phyloP scores from a whole-genome alignment of 2,329 filamentous ascomycete genomes.

The Fusarium clavum region DNA sequence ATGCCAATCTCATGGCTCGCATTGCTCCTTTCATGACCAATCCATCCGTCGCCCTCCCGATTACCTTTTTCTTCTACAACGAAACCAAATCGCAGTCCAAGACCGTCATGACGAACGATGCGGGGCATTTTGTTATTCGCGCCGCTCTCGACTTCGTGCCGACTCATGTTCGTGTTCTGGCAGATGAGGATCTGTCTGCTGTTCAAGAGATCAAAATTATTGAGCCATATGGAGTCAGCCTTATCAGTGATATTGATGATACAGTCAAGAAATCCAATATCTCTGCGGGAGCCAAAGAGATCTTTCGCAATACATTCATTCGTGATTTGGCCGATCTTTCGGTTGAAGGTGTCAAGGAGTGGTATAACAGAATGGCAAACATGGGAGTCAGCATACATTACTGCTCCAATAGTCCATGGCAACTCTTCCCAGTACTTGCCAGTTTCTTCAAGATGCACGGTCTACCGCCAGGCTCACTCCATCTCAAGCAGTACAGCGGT shows the following conservation, averaged over 20 bases:
- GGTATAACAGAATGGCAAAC: constrained; percentile 82
- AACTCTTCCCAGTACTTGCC: constrained; percentile 89
- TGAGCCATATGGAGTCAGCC: constrained; percentile 81
- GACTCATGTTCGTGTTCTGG: constrained; percentile 87
- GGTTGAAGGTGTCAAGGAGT: constrained; percentile 87
- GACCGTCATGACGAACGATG: constrained; percentile 86
- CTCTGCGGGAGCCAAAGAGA: constrained; percentile 85
- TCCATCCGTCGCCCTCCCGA: constrained; percentile 78
- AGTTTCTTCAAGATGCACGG: constrained; percentile 85
- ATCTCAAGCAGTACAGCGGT: constrained; percentile 94
- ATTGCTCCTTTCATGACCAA: constrained; percentile 91
- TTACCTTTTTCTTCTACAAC: constrained; percentile 97
- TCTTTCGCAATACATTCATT: constrained; percentile 96
- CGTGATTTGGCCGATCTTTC: constrained; percentile 84
- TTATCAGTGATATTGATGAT: constrained; percentile 98
- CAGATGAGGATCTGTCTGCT: constrained; percentile 84
- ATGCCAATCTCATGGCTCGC: constrained; percentile 87
- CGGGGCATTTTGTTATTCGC: constrained; percentile 86
- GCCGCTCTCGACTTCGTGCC: constrained; percentile 90
- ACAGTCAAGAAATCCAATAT: constrained; percentile 98
- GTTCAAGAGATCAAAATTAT: constrained; percentile 83
- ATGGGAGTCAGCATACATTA: constrained; percentile 94
- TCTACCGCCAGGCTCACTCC: constrained; percentile 88
- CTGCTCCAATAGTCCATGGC: constrained; percentile 99
- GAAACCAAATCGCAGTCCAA: constrained; percentile 83